Evolutionary conservation across 73 alveolate genomes (phyloP), one percentile per base, ranked within the genome.

Genomic region (Chromera velia): DNA sequence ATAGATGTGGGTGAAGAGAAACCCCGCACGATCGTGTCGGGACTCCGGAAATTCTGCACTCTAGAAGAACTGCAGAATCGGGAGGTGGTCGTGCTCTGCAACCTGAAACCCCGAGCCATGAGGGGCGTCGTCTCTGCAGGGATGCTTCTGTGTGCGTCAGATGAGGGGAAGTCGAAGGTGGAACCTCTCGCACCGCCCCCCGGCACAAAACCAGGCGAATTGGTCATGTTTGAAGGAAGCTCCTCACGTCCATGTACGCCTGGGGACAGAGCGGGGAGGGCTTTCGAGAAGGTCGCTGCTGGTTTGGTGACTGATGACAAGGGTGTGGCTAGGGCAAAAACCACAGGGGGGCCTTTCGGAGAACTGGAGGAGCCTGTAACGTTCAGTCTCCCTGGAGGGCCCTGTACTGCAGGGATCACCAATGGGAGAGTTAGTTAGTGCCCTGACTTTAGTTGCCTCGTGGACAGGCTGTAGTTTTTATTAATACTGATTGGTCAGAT

Each of bases 1-100:
- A 89, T 93, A 34, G 98, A 93, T 74, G 32, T 93, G 10, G 98
- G 98, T 19, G 92, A 93, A 63, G 98, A 93, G 34, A 94, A 82
- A 77, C 87, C 91, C 27, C 84, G 98, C 70, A 71, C 77, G 76
- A 93, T 93, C 1, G 98, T 93, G 18, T 83, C 94, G 27, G 98
- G 98, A 0, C 87, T 93, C 63, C 71, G 88, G 76, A 87, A 83
- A 17, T 47, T 71, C 62, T 89, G 87, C 17, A 90, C 90, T 29
- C 82, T 85, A 47, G 93, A 89, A 72, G 91, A 88, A 80, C 71
- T 93, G 87, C 32, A 22, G 32, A 88, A 76, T 49, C 86, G 92
- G 62, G 82, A 73, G 45, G 96, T 90, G 17, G 91, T 93, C 30
- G 94, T 90, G 24, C 86, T 88, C 45, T 90, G 90, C 68, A 93